A percentile compares a stretch with the other conserved stretches of the same genome.
Conservation (phyloP, 257 asterid genomes). For the Scutellaria barbata region DNA sequence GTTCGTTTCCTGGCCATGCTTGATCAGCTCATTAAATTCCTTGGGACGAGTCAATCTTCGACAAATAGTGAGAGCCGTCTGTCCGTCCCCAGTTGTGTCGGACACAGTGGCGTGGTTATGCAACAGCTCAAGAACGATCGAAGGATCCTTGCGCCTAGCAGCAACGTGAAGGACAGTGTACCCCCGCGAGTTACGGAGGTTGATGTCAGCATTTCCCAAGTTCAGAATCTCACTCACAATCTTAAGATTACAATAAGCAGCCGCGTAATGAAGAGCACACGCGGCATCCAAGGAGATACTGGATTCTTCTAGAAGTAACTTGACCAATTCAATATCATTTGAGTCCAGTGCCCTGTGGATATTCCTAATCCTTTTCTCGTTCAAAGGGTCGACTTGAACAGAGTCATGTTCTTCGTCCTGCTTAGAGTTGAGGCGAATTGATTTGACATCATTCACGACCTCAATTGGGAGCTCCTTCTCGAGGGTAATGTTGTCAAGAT, state of each 20-base stretch:
- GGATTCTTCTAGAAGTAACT: slow-evolving; percentile 72
- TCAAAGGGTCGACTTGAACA: slow-evolving; percentile 44
- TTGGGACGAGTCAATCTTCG: slow-evolving; percentile 75
- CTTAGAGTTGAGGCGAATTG: slow-evolving; percentile 47
- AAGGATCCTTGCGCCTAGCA: slow-evolving; percentile 83
- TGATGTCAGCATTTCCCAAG: slow-evolving; percentile 58
- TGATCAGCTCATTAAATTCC: slow-evolving; percentile 59
- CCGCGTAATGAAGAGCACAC: slow-evolving; percentile 82
- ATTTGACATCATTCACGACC: slow-evolving; percentile 46
- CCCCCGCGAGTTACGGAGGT: slow-evolving; percentile 70
- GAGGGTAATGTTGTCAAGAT: slow-evolving; percentile 57
- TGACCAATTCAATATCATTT: slow-evolving; percentile 66
- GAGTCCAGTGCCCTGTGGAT: slow-evolving; percentile 83
- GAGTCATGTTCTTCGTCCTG: slow-evolving; percentile 49
- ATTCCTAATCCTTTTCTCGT: slow-evolving; percentile 57
- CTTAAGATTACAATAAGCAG: slow-evolving; percentile 80
- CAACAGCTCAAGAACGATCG: slow-evolving; percentile 57
- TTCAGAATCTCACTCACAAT: slow-evolving; percentile 63
- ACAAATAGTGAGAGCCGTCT: slow-evolving; percentile 68
- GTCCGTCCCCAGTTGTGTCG: slow-evolving; percentile 66
- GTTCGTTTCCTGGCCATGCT: slow-evolving; percentile 73
- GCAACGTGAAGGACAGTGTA: slow-evolving; percentile 86
- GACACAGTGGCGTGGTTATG: slow-evolving; percentile 62
- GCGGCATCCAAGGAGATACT: slow-evolving; percentile 66
- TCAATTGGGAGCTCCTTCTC: slow-evolving; percentile 80